Percentiles rank a stretch among this genome's conserved stretches.
Conservation (phyloP, 2,329 filamentous ascomycete species). For the Phaeoacremonium minimum region DNA sequence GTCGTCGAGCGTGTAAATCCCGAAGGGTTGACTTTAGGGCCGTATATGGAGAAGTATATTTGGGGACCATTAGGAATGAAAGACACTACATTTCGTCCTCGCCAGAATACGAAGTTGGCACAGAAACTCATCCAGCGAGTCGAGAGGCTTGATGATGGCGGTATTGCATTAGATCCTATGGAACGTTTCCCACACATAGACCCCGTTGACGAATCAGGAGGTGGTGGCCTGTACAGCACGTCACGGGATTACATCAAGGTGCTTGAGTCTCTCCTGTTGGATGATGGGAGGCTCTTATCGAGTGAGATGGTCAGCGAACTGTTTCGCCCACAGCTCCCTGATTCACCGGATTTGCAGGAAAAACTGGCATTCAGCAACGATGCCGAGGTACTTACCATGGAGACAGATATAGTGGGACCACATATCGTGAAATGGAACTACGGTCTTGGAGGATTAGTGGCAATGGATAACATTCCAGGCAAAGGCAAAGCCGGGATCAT, state of each 20-base stretch:
- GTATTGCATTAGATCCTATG: not conserved
- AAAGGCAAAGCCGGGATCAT: not conserved
- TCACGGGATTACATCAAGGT: slow-evolving; percentile 14
- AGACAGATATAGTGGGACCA: not conserved
- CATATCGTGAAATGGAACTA: not conserved
- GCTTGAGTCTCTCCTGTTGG: slow-evolving; percentile 12
- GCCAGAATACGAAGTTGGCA: not conserved
- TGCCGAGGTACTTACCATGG: not conserved
- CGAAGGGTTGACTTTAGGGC: slow-evolving; percentile 13
- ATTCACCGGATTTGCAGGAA: not conserved
- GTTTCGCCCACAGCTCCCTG: not conserved
- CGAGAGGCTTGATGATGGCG: not conserved
- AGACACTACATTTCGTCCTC: slow-evolving; percentile 17
- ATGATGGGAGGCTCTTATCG: slow-evolving; percentile 16
- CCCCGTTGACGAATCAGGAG: slow-evolving; percentile 15
- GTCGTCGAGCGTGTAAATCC: slow-evolving; percentile 15
- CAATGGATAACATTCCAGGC: not conserved
- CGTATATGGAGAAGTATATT: slow-evolving; percentile 17
- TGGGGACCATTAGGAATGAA: slow-evolving; percentile 12
- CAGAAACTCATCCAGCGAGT: not conserved
- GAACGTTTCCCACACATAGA: not conserved
- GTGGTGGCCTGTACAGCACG: slow-evolving; percentile 15
- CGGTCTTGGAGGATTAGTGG: not conserved
- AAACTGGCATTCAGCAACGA: not conserved
- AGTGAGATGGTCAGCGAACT: not conserved